Evolutionary conservation across 306 rosid species (phyloP).

Genomic region (Trifolium dubium): DNA sequence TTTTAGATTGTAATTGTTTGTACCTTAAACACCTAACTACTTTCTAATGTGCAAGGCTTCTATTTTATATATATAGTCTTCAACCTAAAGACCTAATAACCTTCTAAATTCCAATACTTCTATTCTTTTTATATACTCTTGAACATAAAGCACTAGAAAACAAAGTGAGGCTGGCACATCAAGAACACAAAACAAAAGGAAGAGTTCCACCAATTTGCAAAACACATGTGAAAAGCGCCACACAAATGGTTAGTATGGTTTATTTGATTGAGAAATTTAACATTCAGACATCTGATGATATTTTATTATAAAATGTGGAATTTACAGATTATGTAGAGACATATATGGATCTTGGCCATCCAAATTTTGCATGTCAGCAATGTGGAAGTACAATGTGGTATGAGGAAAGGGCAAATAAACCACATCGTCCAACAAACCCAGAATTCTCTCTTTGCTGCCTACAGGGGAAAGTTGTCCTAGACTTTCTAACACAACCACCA

Average conservation of each 20-base stretch:
- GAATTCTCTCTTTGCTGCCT: not conserved
- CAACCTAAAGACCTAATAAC: too few species aligned
- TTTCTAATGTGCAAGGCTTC: too few species aligned
- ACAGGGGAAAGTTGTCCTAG: not conserved
- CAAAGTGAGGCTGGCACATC: too few species aligned
- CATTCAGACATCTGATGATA: not conserved
- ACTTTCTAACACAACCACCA: not conserved
- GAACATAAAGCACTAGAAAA: too few species aligned
- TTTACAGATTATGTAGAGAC: too few species aligned
- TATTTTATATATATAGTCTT: too few species aligned
- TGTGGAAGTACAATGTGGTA: too few species aligned
- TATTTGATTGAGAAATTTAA: too few species aligned
- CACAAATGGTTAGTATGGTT: not conserved
- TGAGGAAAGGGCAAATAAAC: not conserved
- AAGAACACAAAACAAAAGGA: not conserved
- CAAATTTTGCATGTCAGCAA: not conserved
- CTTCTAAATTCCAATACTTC: too few species aligned
- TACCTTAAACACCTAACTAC: too few species aligned
- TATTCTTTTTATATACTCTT: too few species aligned
- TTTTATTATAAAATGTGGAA: not conserved
- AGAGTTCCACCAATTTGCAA: not conserved
- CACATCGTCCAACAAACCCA: not conserved
- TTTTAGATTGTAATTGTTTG: too few species aligned
- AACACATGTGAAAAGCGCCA: not conserved
- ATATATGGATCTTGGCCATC: not conserved